These are phyloP conservation scores for Penstemon newberryi DNA, from an alignment of 257 asterid genomes.

Conservation along the genomic window DNA sequence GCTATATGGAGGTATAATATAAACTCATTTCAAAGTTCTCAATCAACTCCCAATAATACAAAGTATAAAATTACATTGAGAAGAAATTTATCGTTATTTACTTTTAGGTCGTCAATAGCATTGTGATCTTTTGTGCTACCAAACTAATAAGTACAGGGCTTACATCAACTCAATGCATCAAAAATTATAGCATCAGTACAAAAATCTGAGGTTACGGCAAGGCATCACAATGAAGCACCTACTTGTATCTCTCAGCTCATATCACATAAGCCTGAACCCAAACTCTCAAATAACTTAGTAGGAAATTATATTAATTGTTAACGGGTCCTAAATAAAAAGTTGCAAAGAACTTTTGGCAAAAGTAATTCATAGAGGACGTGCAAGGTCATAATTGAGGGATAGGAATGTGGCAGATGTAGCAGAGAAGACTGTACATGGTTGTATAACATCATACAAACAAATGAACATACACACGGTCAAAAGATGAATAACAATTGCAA, in stretches of 20 bases:
- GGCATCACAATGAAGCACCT: neutral
- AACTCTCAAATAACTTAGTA: neutral
- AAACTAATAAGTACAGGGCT: neutral
- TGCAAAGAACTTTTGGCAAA: neutral
- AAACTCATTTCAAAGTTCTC: neutral
- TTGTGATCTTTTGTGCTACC: neutral
- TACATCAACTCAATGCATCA: neutral
- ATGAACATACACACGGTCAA: too few species aligned
- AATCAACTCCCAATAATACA: slow-evolving; percentile 10
- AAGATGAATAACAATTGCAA: neutral
- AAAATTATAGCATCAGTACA: neutral
- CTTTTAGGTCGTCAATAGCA: neutral
- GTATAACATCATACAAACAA: too few species aligned
- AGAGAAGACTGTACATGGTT: neutral
- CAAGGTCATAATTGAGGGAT: neutral
- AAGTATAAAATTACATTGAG: neutral
- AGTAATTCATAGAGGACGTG: neutral
- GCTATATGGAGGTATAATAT: neutral
- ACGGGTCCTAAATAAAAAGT: too few species aligned
- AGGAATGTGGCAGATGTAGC: neutral
- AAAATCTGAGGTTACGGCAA: neutral
- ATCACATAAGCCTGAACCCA: neutral
- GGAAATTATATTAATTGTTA: too few species aligned
- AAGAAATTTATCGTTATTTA: neutral
- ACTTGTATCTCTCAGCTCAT: slow-evolving; percentile 7